Conservation (phyloP, 176 grass and related monocot genomes). For the Secale cereale region DNA sequence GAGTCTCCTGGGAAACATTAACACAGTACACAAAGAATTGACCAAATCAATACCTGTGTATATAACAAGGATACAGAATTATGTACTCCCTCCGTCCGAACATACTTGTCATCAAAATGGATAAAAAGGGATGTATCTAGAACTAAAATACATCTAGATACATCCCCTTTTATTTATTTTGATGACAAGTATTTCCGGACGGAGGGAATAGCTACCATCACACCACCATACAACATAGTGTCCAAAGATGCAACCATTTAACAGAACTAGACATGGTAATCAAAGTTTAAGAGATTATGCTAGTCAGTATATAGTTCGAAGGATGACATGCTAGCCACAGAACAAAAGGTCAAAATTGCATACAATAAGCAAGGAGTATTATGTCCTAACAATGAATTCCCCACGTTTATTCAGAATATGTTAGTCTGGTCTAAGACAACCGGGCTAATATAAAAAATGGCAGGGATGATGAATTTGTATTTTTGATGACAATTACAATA, state of each 20-base stretch:
- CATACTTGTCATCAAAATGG: too few species aligned
- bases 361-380: conserved; percentile 3
- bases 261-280: background rate
- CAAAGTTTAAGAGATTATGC: background rate
- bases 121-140: too few species aligned
- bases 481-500: background rate
- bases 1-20: conserved; percentile 62
- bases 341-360: background rate
- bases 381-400: background rate
- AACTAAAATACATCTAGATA: too few species aligned
- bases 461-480: background rate
- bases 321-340: background rate
- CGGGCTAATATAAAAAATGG: conserved; percentile 6
- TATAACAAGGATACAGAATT: background rate
- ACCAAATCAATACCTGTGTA: background rate
- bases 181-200: too few species aligned
- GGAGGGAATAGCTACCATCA: background rate
- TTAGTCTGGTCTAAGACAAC: conserved; percentile 2
- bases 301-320: conserved; percentile 4
- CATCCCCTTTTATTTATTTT: too few species aligned
- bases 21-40: background rate
- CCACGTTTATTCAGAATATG: conserved; percentile 13
- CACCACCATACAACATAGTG: background rate
- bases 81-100: too few species aligned
- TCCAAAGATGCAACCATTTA: conserved; percentile 21